Evolutionary conservation across 305 asterid genomes (phyloP), one percentile per base, ranked within the genome.

Genomic region (Salvia sclarea): DNA sequence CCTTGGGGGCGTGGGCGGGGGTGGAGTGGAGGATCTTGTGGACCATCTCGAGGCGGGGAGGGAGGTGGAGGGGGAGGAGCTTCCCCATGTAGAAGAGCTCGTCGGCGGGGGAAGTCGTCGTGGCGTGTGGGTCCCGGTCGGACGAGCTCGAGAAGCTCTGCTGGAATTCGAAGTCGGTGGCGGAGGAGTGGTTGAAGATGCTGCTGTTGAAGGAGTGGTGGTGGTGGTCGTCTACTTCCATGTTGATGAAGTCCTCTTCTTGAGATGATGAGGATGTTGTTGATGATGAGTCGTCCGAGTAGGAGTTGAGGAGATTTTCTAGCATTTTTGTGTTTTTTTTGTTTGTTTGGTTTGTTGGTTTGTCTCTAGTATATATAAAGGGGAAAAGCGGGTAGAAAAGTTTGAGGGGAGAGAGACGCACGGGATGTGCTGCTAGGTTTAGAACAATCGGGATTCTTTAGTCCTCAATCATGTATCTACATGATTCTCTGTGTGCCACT

Each of bases 51-150:
- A 86, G 73, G 38, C 97, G 85, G 13, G 95, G 92, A 0, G 91
- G 95, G 75, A 85, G 92, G 69, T 86, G 95, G 71, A 91, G 97
- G n/a, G 97, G 97, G 41, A 91, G 96, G 74, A 91, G 93, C 37
- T 88, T 87, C 0, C 97, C 96, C 82, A 84, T 91, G 84, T 84
- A 85, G 84, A 91, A 91, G 73, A 91, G 90, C 58, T 91, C 91
- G 65, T 91, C 97, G 0, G 97, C 97, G 0, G 95, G 91, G 6
- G 95, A 85, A 7, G 92, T 82, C 4, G 94, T 75, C 4, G 94
- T 75, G 59, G 87, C 68, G 70, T 44, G 52, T 0, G 40, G 54
- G 64, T 82, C 88, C 18, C 71, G 72, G 30, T 80, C 84, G 48
- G 79, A 80, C n/a, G 85, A 83, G 80, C 76, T 77, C 0, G 93